A percentile compares a stretch with the other conserved stretches of the same genome.
phyloP scores from a whole-genome alignment of 129 eudicot genomes.

The Saussurea involucrata region DNA sequence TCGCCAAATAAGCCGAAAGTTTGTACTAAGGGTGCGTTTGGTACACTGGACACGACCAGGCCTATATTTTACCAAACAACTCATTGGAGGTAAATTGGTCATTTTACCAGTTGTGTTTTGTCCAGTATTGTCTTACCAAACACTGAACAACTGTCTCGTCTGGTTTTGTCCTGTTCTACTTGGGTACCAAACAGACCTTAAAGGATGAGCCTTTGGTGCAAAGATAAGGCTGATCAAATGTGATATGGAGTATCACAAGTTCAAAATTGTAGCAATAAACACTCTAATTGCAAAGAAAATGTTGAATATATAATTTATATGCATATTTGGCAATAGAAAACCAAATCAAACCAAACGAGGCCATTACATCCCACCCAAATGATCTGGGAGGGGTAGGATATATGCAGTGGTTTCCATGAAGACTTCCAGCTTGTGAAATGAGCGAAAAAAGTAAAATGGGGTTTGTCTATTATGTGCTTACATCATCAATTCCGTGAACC shows the following conservation, averaged over 20 bases:
- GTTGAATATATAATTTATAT: not conserved
- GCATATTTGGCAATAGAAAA: not conserved
- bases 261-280: not conserved
- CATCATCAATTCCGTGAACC: conserved; percentile 72
- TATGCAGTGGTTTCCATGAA: not conserved
- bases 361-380: not conserved
- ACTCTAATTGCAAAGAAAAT: not conserved
- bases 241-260: not conserved
- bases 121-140: too few relatives aligned
- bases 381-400: not conserved
- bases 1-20: not conserved
- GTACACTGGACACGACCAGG: too few relatives aligned
- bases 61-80: too few relatives aligned
- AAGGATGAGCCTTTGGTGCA: not conserved
- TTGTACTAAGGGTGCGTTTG: not conserved
- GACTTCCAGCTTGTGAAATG: not conserved
- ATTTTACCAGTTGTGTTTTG: too few relatives aligned
- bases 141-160: too few relatives aligned
- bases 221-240: not conserved
- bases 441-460: not conserved
- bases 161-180: too few relatives aligned
- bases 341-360: not conserved
- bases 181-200: too few relatives aligned
- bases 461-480: conserved; percentile 17
- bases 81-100: too few relatives aligned